A percentile compares a stretch with the other conserved stretches of the same genome.
These are phyloP conservation scores for Zygoascus ofunaensis DNA, from an alignment of 805 yeast species.

Conservation along the genomic window DNA sequence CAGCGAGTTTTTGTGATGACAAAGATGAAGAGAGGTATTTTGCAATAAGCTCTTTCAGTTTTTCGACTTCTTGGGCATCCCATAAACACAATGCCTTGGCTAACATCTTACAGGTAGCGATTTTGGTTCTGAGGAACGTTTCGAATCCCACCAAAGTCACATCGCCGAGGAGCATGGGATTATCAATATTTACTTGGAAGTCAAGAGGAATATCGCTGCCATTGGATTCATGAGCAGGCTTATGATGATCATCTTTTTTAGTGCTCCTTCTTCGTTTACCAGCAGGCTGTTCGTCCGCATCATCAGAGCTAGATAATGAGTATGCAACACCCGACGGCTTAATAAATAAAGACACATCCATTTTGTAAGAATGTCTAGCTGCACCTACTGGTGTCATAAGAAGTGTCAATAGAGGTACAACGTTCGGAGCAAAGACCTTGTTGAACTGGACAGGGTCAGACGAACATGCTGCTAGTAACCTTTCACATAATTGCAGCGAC, in stretches of 20 bases:
- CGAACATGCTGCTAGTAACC: constrained; percentile 34
- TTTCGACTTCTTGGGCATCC: constrained; percentile 11
- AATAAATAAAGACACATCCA: constrained; percentile 66
- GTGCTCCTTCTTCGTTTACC: constrained; percentile 7
- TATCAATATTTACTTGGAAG: constrained; percentile 67
- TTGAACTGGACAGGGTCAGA: constrained; percentile 35
- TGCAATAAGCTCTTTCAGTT: constrained; percentile 13
- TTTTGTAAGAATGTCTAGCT: constrained; percentile 75
- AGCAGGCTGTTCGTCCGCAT: constrained; percentile 15
- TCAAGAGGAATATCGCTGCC: constrained; percentile 14
- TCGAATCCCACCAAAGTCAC: constrained; percentile 74
- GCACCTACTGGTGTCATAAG: constrained; percentile 93
- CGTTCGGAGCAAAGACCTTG: constrained; percentile 45
- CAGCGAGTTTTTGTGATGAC: constrained; percentile 71
- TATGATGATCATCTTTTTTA: not conserved
- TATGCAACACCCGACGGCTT: constrained; percentile 64
- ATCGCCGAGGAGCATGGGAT: constrained; percentile 88
- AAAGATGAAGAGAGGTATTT: constrained; percentile 49
- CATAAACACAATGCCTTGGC: constrained; percentile 41
- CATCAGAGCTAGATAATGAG: constrained; percentile 17
- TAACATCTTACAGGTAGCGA: constrained; percentile 64
- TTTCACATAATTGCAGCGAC: constrained; percentile 53
- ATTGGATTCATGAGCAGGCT: not conserved
- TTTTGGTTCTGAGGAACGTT: constrained; percentile 62
- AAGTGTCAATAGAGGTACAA: constrained; percentile 52